Base-by-base conservation (phyloP, 805 yeast species). In the Candida ulmi region DNA sequence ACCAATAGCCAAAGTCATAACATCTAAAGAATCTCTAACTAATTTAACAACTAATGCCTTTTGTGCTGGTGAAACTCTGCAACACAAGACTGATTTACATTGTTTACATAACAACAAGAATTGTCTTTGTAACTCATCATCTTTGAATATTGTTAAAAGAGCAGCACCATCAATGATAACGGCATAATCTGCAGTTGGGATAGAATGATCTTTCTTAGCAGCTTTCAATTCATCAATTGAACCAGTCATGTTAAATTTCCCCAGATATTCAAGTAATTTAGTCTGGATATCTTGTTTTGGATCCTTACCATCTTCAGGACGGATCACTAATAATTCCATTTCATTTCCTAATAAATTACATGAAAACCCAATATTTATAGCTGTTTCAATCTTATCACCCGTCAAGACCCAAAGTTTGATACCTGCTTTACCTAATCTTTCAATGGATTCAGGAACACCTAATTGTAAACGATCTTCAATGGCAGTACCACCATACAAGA, bases 341-440 rank as follows among this genome's bases (percentile, higher is more conserved):
- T 84, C 93, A 54, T 93, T 98, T 53, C 90, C 85, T 53, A 93
- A 90, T 47, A 93, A 68, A 27, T 88, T 80, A 61, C 99, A 93
- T 5, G 99, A 85, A 55, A 88, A 86, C 1, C 98, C 99, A 61
- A 93, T 91, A 55, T 88, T 93, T 44, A 93, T 88, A 2, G 99
- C 99, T 0, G 99, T 93, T 62, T 93, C 99, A 43, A 97, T 71
- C 58, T 95, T 95, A 59, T 93, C 99, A 34, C 99, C 99, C 0
- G 99, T 93, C 35, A 93, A 68, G 96, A 93, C 93, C 99, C 99
- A 93, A 70, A 93, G 64, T 54, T 83, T 87, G 41, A 93, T 88
- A 3, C 96, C 96, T 0, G 99, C 98, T 46, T 95, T 72, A 50
- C 95, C 75, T 35, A 93, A 71, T 54, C 87, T 88, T 42, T 88